These are phyloP conservation scores for Yarrowia osloensis DNA, from an alignment of 805 yeast species.

Conservation along the genomic window DNA sequence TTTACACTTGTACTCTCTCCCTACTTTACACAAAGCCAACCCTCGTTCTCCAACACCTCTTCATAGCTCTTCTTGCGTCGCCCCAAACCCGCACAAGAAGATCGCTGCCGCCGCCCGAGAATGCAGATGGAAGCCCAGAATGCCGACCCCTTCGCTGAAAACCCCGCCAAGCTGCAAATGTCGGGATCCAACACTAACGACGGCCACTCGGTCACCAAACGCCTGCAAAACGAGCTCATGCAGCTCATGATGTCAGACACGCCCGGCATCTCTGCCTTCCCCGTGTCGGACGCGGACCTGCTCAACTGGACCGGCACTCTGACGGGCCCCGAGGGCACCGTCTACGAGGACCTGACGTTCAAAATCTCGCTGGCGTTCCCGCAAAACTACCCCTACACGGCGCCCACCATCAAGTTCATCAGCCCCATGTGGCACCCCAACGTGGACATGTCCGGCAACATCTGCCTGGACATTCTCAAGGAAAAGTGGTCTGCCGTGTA, in stretches of 20 bases:
- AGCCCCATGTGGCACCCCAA: slow-evolving; percentile 70
- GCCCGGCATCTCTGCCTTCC: slow-evolving; percentile 58
- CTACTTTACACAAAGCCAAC: neutral
- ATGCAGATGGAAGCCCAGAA: slow-evolving; percentile 29
- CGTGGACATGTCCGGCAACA: slow-evolving; percentile 64
- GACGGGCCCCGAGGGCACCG: slow-evolving; percentile 60
- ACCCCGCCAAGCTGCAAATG: slow-evolving; percentile 28
- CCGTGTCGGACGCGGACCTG: slow-evolving; percentile 54
- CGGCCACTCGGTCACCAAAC: slow-evolving; percentile 53
- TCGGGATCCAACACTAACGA: slow-evolving; percentile 39
- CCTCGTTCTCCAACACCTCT: neutral
- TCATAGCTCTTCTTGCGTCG: neutral
- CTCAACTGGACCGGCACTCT: slow-evolving; percentile 60
- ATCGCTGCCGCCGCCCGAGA: neutral
- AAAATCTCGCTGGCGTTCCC: slow-evolving; percentile 56
- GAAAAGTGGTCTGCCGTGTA: slow-evolving; percentile 67
- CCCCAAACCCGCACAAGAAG: neutral
- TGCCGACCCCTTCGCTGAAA: slow-evolving; percentile 24
- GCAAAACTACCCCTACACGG: slow-evolving; percentile 56
- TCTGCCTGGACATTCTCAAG: slow-evolving; percentile 63
- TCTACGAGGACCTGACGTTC: slow-evolving; percentile 56
- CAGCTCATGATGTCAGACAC: slow-evolving; percentile 54
- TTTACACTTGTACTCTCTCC: neutral
- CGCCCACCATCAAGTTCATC: slow-evolving; percentile 58
- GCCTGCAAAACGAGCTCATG: slow-evolving; percentile 55